These are phyloP conservation scores for Fraxinus anomala DNA, from an alignment of 257 asterid species.

Conservation along the genomic window DNA sequence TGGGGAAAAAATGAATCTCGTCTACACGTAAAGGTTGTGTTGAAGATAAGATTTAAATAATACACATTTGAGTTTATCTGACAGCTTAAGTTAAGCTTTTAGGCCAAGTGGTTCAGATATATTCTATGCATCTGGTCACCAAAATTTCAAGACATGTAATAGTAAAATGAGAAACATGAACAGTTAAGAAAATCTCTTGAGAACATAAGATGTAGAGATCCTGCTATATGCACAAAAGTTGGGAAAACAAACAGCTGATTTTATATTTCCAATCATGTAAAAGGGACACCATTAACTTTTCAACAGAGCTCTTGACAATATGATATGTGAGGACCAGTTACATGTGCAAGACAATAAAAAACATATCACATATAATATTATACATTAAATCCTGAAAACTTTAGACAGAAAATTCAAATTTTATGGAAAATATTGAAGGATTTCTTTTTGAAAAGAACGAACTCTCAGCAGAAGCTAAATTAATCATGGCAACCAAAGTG, in stretches of 20 bases:
- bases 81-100: not conserved
- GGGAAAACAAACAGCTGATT: not conserved
- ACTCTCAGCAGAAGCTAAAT: slow-evolving; percentile 10
- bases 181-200: not conserved
- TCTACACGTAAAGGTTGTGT: not conserved
- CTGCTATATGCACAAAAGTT: not conserved
- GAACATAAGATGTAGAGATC: not conserved
- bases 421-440: slow-evolving; percentile 9
- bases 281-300: not conserved
- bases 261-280: too few species aligned
- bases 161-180: not conserved
- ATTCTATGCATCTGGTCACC: not conserved
- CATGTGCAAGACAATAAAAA: not conserved
- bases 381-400: slow-evolving; percentile 3
- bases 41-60: not conserved
- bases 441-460: slow-evolving; percentile 15
- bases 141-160: not conserved
- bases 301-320: slow-evolving; percentile 9
- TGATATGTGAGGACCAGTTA: not conserved
- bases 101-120: not conserved
- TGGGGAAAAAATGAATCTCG: not conserved
- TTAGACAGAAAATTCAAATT: not conserved
- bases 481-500: slow-evolving; percentile 13
- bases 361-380: too few species aligned
- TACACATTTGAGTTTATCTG: not conserved